Evolutionary conservation across 2,329 filamentous ascomycete species (phyloP), one percentile per base, ranked within the genome.

Genomic region (Metarhizium sp.): DNA sequence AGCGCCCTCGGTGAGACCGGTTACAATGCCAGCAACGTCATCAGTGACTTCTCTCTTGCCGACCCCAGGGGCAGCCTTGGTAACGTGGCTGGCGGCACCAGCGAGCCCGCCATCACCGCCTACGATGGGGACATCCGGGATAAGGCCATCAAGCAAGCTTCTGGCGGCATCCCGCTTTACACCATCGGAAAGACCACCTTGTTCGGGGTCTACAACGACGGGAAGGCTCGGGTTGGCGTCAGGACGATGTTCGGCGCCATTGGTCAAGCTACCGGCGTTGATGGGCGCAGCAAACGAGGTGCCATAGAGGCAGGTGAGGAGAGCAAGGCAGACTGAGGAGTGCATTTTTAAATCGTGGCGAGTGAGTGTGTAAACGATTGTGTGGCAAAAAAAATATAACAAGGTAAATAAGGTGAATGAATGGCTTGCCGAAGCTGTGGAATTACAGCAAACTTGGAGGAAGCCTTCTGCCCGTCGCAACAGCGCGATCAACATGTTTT

Each of bases 241-340:
- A 10, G 43, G 8, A n/a, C 5, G 13, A 25, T 4, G 7, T 10
- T 13, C 43, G 25, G 18, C 43, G 20, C 13, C 6, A 18, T 7
- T 18, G 13, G n/a, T 2, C n/a, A 46, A n/a, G 43, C 25, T 16
- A 16, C 45, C 45, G 25, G 42, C n/a, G 30, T n/a, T 20, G 36
- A 52, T 29, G 43, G 54, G 54, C n/a, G 54, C 54, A 49, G 13
- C 50, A 14, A 55, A 49, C 13, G 54, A 52, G 50, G 49, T 55
- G 45, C 54, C 54, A 32, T 29, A 52, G 5, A 55, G 50, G 50
- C 54, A 55, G 45, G 54, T 29, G 4, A 55, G 34, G 30, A 55
- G 54, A 34, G 52, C 54, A 10, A 49, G 25, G 38, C 51, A 52
- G 43, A 55, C 34, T 13, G 50, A 30, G 36, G 50, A 16, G 25